These are phyloP conservation scores for Leavenworthia alabamica DNA, from an alignment of 345 rosid species.

Conservation along the genomic window DNA sequence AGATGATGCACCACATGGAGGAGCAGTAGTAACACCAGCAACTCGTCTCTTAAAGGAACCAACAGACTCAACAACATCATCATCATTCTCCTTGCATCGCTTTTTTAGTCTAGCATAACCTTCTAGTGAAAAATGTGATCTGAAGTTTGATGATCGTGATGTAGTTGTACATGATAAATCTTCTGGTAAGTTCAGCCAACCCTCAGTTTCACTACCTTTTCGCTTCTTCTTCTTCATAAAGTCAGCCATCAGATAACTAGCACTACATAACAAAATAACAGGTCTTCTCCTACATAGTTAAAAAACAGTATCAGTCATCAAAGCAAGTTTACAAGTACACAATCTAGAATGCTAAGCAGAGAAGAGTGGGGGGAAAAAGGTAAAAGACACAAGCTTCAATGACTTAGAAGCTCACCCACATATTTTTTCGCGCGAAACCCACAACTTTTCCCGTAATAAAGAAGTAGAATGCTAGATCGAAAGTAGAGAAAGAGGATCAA, in stretches of 20 bases:
- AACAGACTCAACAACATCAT: slow-evolving; percentile 40
- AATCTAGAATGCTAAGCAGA: slow-evolving; percentile 3
- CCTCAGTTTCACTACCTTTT: slow-evolving; percentile 75
- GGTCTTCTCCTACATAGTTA: slow-evolving; percentile 13
- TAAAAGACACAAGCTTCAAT: not conserved
- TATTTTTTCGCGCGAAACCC: slow-evolving; percentile 21
- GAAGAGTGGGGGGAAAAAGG: not conserved
- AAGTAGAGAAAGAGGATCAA: not conserved
- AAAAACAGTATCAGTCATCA: slow-evolving; percentile 7
- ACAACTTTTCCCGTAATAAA: slow-evolving; percentile 14
- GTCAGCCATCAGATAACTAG: slow-evolving; percentile 16
- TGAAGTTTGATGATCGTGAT: slow-evolving; percentile 44
- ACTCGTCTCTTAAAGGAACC: slow-evolving; percentile 66
- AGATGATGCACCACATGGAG: slow-evolving; percentile 84
- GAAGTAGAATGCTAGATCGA: slow-evolving; percentile 21
- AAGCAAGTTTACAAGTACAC: slow-evolving; percentile 10
- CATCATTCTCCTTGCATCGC: slow-evolving; percentile 67
- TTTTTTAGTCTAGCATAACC: slow-evolving; percentile 72
- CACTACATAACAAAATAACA: slow-evolving; percentile 7
- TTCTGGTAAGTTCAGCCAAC: slow-evolving; percentile 29
- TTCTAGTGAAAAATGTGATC: slow-evolving; percentile 66
- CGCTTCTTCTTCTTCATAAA: slow-evolving; percentile 96
- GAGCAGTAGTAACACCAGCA: slow-evolving; percentile 86
- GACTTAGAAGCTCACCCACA: slow-evolving; percentile 3
- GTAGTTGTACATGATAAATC: slow-evolving; percentile 30